phyloP scores from a whole-genome alignment of 2,329 filamentous ascomycete species.

The Monosporascus sp. region DNA sequence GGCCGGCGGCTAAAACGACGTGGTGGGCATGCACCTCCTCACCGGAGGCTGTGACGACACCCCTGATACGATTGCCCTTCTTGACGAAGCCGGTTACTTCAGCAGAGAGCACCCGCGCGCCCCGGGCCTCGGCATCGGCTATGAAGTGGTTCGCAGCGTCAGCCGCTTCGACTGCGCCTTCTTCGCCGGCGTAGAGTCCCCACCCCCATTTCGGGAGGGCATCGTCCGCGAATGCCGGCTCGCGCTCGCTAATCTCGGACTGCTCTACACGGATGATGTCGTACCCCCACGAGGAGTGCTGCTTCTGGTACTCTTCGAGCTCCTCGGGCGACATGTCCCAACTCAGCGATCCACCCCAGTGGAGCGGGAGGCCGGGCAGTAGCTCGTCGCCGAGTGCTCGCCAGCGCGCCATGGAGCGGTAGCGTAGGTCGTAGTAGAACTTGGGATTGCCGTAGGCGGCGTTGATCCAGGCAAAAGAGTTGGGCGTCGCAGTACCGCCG shows the following conservation, averaged over 20 bases:
- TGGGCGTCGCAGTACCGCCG: slow-evolving; percentile 26
- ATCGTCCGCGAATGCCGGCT: slow-evolving; percentile 15
- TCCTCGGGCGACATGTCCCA: slow-evolving; percentile 19
- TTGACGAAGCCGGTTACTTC: slow-evolving; percentile 13
- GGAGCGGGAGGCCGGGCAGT: slow-evolving; percentile 18
- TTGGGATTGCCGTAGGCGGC: slow-evolving; percentile 21
- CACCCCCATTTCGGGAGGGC: slow-evolving; percentile 20
- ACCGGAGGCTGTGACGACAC: slow-evolving; percentile 9
- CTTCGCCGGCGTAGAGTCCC: slow-evolving; percentile 13
- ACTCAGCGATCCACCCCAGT: slow-evolving; percentile 21
- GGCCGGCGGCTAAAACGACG: slow-evolving; percentile 25
- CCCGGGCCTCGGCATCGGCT: slow-evolving; percentile 9
- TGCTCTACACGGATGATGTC: slow-evolving; percentile 15
- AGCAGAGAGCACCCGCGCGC: slow-evolving; percentile 9
- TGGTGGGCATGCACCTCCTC: slow-evolving; percentile 19
- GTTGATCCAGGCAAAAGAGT: slow-evolving; percentile 30
- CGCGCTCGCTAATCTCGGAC: slow-evolving; percentile 13
- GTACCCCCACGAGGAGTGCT: slow-evolving; percentile 25
- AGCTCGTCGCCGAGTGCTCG: slow-evolving; percentile 11
- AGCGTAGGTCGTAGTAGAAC: slow-evolving; percentile 25
- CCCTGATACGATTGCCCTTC: slow-evolving; percentile 6
- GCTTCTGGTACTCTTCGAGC: slow-evolving; percentile 15
- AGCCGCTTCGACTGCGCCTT: slow-evolving; percentile 27
- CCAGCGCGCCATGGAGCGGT: slow-evolving; percentile 24
- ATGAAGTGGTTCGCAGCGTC: slow-evolving; percentile 18